Percentiles rank a stretch among this genome's conserved stretches.
These are phyloP conservation scores for Halteria grandinella DNA, from an alignment of 73 alveolate species.

Conservation along the genomic window DNA sequence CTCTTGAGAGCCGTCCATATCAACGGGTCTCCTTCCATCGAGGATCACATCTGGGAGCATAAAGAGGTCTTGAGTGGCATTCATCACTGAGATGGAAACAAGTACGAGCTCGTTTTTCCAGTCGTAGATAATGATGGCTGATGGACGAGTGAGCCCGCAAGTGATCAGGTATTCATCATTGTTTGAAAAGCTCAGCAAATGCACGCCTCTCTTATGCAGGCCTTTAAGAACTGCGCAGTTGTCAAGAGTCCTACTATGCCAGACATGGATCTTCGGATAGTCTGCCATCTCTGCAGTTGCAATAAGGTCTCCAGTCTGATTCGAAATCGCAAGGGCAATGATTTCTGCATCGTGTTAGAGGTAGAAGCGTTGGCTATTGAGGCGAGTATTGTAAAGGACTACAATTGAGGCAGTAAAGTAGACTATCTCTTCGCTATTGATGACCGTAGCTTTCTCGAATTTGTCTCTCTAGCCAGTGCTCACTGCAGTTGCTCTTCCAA, in stretches of 20 bases:
- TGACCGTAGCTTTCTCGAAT: constrained; percentile 30
- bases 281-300: constrained; percentile 86
- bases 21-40: too few relatives aligned
- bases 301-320: constrained; percentile 84
- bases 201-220: constrained; percentile 87
- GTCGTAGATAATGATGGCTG: constrained; percentile 85
- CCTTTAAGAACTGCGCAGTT: constrained; percentile 83
- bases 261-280: constrained; percentile 92
- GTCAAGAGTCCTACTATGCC: constrained; percentile 90
- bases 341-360: constrained; percentile 93
- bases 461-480: constrained; percentile 71
- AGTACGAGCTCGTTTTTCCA: constrained; percentile 79
- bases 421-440: constrained; percentile 77
- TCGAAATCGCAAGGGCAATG: constrained; percentile 84
- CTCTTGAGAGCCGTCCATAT: too few relatives aligned
- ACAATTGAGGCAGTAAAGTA: constrained; percentile 91
- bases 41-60: constrained; percentile 76
- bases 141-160: constrained; percentile 82
- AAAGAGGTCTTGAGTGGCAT: constrained; percentile 67
- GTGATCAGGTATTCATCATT: constrained; percentile 78
- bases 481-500: constrained; percentile 70
- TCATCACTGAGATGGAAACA: constrained; percentile 66
- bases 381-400: constrained; percentile 81
- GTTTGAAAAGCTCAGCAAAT: constrained; percentile 75
- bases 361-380: constrained; percentile 87